Base-by-base conservation (phyloP, 768 basidiomycete species). In the Russula lepida region DNA sequence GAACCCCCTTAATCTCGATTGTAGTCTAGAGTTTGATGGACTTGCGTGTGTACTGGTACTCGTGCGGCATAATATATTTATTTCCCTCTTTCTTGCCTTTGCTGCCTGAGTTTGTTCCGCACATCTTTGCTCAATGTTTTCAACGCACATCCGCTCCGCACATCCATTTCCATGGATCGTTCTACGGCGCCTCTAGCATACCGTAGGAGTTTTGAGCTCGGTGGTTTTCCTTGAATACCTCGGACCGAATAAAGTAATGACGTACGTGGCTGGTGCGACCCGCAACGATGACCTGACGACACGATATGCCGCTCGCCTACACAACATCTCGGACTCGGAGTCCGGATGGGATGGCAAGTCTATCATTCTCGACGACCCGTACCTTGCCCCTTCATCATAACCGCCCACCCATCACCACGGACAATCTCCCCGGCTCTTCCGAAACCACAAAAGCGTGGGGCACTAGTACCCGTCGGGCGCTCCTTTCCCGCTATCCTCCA, bases 261-360 rank as follows among this genome's bases (percentile, higher is more conserved):
- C 62, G 60, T 56, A 58, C 37, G 52, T 63, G 62, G 56, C 52
- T 54, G 21, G 17, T 25, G 39, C 41, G 23, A 54, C 19, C 27
- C 25, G 23, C 30, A 54, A 49, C n/a, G 41, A 43, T 43, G 41
- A 21, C 41, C 19, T 43, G 41, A 21, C 41, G n/a, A 43, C 41
- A 43, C 21, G 43, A 19, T n/a, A 19, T n/a, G 41, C 19, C 41
- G 9, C 41, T 43, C 41, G 19, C 41, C 41, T n/a, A 35, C n/a
- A 21, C 43, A 41, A 44, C n/a, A 44, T 44, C n/a, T 44, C 43
- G 43, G 43, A 44, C 43, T 44, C 11, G 21, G 43, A 44, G 19
- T 44, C 43, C 43, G 43, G 41, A 43, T 37, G n/a, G 43, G 41
- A 43, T 37, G n/a, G n/a, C 41, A 2, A 43, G n/a, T 21, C 41